Evolutionary conservation across 805 yeast species (phyloP).

Genomic region (Saccharomycopsis sp.): DNA sequence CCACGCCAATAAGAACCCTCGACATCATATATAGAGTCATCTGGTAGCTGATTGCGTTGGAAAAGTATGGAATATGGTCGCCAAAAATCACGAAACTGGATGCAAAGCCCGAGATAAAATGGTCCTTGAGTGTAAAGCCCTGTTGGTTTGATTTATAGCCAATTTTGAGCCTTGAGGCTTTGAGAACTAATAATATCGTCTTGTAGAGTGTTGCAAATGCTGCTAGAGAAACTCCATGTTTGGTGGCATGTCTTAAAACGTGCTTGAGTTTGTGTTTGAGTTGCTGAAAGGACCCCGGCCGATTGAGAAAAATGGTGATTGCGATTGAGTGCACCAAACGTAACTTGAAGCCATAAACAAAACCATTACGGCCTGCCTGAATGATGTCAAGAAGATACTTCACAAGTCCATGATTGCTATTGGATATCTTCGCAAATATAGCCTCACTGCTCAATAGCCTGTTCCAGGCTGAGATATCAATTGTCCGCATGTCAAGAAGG

Average conservation of each 20-base stretch:
- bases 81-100: slow-evolving; percentile 16
- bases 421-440: background rate
- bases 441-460: background rate
- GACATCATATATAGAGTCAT: slow-evolving; percentile 14
- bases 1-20: slow-evolving; percentile 13
- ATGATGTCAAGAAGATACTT: background rate
- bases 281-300: background rate
- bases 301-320: slow-evolving; percentile 3
- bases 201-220: slow-evolving; percentile 14
- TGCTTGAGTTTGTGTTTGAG: background rate
- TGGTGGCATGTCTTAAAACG: slow-evolving; percentile 8
- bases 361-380: slow-evolving; percentile 11
- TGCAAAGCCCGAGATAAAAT: slow-evolving; percentile 8
- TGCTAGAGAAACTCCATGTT: slow-evolving; percentile 15
- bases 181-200: background rate
- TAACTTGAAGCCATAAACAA: slow-evolving; percentile 14
- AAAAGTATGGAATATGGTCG: slow-evolving; percentile 9
- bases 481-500: background rate
- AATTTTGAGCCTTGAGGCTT: background rate
- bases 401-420: background rate
- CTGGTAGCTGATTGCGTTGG: slow-evolving; percentile 14
- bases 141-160: background rate
- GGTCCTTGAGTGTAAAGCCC: background rate
- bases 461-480: background rate
- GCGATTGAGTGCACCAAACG: slow-evolving; percentile 18